These are phyloP conservation scores for Globisporangium alternatum DNA, from an alignment of 352 stramenopile genomes.

Conservation along the genomic window DNA sequence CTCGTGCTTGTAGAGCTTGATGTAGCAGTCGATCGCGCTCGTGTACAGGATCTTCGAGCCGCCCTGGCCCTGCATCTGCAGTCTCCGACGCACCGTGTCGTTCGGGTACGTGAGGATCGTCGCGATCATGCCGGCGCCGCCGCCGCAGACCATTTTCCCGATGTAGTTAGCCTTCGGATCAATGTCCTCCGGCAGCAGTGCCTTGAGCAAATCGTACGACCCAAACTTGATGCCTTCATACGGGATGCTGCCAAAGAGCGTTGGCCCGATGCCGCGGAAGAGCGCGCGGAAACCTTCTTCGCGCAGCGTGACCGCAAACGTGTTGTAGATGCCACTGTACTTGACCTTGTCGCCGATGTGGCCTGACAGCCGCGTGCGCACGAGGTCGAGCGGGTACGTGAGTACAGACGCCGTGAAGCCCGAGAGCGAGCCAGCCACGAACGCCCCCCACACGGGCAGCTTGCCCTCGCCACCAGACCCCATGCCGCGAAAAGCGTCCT, in stretches of 20 bases:
- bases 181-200: conserved; percentile 48
- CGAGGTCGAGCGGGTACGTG: conserved; percentile 85
- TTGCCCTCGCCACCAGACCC: conserved; percentile 21
- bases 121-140: conserved; percentile 75
- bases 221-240: conserved; percentile 86
- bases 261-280: conserved; percentile 72
- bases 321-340: conserved; percentile 73
- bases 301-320: conserved; percentile 59
- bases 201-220: conserved; percentile 69
- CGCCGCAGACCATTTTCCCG: conserved; percentile 74
- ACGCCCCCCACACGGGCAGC: conserved; percentile 55
- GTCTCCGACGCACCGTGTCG: conserved; percentile 78
- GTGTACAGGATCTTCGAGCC: conserved; percentile 57
- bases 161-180: conserved; percentile 56
- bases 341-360: conserved; percentile 61
- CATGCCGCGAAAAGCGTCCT: conserved; percentile 58
- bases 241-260: conserved; percentile 62
- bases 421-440: conserved; percentile 66
- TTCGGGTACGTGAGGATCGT: conserved; percentile 89
- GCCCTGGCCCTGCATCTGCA: conserved; percentile 86
- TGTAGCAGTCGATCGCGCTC: conserved; percentile 77
- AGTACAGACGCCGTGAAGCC: conserved; percentile 83
- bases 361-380: conserved; percentile 77
- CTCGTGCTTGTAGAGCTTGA: conserved; percentile 58
- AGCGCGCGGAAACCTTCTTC: conserved; percentile 65